Evolutionary conservation across 345 rosid species (phyloP).

Genomic region (Euphorbia tirucalli): DNA sequence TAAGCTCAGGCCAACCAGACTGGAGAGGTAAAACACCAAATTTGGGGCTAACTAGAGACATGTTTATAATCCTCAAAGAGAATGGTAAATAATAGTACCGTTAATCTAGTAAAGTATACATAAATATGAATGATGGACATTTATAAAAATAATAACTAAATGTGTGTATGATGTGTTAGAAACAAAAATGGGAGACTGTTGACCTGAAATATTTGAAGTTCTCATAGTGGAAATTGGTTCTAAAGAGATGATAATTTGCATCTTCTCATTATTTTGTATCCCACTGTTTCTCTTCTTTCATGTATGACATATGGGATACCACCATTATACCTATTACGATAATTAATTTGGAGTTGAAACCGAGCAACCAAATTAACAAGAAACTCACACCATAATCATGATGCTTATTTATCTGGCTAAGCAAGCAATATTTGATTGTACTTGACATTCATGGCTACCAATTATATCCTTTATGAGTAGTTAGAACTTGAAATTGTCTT

Average conservation of each 20-base stretch:
- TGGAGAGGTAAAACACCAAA: slow-evolving; percentile 17
- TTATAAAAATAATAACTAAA: slow-evolving; percentile 4
- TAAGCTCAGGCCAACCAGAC: slow-evolving; percentile 8
- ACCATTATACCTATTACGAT: neutral
- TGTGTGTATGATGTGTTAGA: neutral
- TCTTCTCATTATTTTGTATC: neutral
- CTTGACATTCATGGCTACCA: neutral
- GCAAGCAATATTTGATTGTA: neutral
- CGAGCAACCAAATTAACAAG: slow-evolving; percentile 6
- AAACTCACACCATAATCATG: slow-evolving; percentile 2
- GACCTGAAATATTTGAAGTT: neutral
- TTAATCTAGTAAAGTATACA: slow-evolving; percentile 15
- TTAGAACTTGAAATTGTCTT: neutral
- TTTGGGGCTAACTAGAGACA: slow-evolving; percentile 13
- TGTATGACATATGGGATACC: neutral
- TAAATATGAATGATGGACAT: slow-evolving; percentile 4
- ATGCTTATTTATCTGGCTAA: neutral
- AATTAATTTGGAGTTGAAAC: slow-evolving; percentile 4
- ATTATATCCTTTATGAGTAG: neutral
- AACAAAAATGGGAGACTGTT: neutral
- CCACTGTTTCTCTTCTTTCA: neutral
- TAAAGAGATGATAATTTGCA: neutral
- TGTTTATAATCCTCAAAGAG: slow-evolving; percentile 13
- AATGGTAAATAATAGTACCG: slow-evolving; percentile 11
- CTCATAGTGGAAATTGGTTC: neutral